phyloP scores from a whole-genome alignment of 2,329 filamentous ascomycete genomes.

The Gremmenia infestans region DNA sequence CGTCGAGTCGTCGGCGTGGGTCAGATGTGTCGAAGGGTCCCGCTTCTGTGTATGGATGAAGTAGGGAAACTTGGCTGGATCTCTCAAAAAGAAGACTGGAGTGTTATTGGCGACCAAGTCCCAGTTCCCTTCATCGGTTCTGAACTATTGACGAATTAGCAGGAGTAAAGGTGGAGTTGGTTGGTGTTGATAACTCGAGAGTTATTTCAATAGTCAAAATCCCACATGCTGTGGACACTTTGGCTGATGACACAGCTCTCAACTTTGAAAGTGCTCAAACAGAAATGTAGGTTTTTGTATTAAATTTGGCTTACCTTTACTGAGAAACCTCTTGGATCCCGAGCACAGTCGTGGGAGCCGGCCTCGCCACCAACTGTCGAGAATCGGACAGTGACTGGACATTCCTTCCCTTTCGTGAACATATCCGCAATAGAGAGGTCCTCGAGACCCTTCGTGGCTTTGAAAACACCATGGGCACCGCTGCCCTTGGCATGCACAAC shows the following conservation, averaged over 20 bases:
- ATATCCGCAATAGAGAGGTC: constrained; percentile 49
- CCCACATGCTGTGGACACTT: no score
- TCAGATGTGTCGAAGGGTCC: constrained; percentile 64
- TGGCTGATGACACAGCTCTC: no score
- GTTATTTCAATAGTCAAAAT: no score
- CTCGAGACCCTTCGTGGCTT: constrained; percentile 45
- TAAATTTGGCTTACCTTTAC: constrained; percentile 42
- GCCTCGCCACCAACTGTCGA: constrained; percentile 72
- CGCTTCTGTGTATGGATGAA: constrained; percentile 74
- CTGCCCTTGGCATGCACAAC: constrained; percentile 56
- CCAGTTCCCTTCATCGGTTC: constrained; percentile 70
- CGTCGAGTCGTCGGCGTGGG: constrained; percentile 54
- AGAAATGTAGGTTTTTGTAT: no score
- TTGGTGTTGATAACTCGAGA: no score
- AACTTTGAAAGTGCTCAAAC: no score
- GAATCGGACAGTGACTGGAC: constrained; percentile 62
- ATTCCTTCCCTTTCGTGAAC: constrained; percentile 61
- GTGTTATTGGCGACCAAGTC: constrained; percentile 70
- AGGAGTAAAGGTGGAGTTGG: no score
- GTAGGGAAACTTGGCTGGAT: constrained; percentile 67
- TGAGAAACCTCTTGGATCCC: constrained; percentile 68
- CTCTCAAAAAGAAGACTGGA: constrained; percentile 70
- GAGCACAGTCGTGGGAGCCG: constrained; percentile 65
- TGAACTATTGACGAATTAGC: constrained; percentile 39
- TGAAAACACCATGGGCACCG: constrained; percentile 52